These are phyloP conservation scores for Camellia oleifera DNA, from an alignment of 179 eudicot genomes.

Conservation along the genomic window DNA sequence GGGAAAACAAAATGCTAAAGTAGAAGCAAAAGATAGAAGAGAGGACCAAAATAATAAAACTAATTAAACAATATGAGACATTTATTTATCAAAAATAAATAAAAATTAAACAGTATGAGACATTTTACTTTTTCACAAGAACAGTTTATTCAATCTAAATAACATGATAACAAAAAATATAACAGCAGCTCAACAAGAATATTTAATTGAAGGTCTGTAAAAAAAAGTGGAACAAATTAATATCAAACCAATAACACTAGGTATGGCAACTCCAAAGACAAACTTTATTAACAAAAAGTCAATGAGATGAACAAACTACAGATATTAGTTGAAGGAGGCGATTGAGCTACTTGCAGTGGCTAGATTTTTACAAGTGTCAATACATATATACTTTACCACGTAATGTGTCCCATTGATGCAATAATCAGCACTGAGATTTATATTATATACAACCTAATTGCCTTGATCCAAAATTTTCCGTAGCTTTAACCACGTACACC, in stretches of 20 bases:
- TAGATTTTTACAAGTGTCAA: constrained; percentile 33
- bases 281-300: constrained; percentile 17
- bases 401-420: constrained; percentile 26
- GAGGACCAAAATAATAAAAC: not conserved
- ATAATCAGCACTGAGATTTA: constrained; percentile 38
- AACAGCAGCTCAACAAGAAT: constrained; percentile 6
- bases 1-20: constrained; percentile 1
- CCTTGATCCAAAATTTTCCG: constrained; percentile 33
- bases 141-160: not conserved
- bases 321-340: constrained; percentile 18
- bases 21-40: not conserved
- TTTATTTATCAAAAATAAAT: not conserved
- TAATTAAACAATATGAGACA: not conserved
- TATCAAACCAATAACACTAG: not conserved
- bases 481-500: constrained; percentile 15
- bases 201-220: constrained; percentile 7
- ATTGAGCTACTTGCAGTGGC: constrained; percentile 24
- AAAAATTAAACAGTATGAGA: not conserved
- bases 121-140: not conserved
- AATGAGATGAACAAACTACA: constrained; percentile 20
- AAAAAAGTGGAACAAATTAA: constrained; percentile 10
- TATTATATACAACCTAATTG: constrained; percentile 27
- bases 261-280: constrained; percentile 10
- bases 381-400: constrained; percentile 27
- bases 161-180: not conserved